phyloP scores from a whole-genome alignment of 495 filamentous ascomycete genomes.

The Staphylotrichum longicolle region DNA sequence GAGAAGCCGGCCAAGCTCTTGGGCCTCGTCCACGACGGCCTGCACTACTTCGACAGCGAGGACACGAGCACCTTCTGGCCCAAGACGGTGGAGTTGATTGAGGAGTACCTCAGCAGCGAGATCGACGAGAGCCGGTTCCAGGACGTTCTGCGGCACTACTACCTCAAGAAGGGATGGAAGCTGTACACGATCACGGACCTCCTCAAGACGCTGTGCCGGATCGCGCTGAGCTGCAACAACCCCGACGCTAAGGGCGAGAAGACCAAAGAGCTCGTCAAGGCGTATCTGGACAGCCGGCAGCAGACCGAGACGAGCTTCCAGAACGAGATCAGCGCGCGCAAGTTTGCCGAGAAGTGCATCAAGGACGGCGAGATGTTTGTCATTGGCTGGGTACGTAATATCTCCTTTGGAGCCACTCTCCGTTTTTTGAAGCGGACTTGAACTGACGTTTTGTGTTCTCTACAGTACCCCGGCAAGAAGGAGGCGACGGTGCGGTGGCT shows the following conservation, averaged over 20 bases:
- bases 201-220: constrained; percentile 69
- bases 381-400: constrained; percentile 73
- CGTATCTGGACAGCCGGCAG: constrained; percentile 77
- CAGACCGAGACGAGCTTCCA: constrained; percentile 79
- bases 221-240: constrained; percentile 69
- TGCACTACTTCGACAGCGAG: constrained; percentile 47
- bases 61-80: constrained; percentile 50
- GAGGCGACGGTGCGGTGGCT: constrained; percentile 67
- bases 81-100: constrained; percentile 62
- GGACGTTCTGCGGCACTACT: constrained; percentile 84
- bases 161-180: constrained; percentile 83
- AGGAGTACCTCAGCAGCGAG: constrained; percentile 80
- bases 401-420: too few species aligned
- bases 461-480: constrained; percentile 55
- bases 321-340: constrained; percentile 79
- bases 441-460: not conserved
- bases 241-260: constrained; percentile 81
- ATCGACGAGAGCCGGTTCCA: constrained; percentile 78
- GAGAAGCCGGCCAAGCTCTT: constrained; percentile 79
- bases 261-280: constrained; percentile 77
- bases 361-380: constrained; percentile 90
- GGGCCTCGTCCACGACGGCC: constrained; percentile 58
- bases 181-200: constrained; percentile 88
- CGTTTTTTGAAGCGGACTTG: not conserved
- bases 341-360: constrained; percentile 78